phyloP scores from a whole-genome alignment of 345 rosid species.

The Pistacia atlantica region DNA sequence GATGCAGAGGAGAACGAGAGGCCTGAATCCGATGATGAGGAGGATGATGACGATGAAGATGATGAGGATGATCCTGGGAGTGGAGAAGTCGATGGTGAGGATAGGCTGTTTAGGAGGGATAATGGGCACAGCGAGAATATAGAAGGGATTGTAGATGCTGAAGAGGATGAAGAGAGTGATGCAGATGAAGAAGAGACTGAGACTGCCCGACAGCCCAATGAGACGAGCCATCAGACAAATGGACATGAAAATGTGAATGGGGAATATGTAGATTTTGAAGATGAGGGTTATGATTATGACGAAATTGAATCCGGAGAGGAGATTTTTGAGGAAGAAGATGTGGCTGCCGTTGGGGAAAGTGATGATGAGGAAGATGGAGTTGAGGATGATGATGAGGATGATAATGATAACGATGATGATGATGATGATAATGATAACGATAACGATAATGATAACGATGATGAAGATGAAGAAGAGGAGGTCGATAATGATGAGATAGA shows the following conservation, averaged over 20 bases:
- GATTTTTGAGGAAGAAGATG: slow-evolving; percentile 55
- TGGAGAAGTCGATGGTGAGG: slow-evolving; percentile 71
- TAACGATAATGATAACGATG: slow-evolving; percentile 38
- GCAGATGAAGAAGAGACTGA: slow-evolving; percentile 70
- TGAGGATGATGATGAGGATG: slow-evolving; percentile 30
- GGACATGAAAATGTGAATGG: slow-evolving; percentile 41
- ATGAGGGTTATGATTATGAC: slow-evolving; percentile 47
- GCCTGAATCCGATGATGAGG: slow-evolving; percentile 79
- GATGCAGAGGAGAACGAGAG: slow-evolving; percentile 79
- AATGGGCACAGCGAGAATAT: slow-evolving; percentile 58
- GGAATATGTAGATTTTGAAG: slow-evolving; percentile 45
- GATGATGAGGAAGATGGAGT: slow-evolving; percentile 45
- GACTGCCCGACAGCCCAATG: slow-evolving; percentile 34
- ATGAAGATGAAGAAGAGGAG: slow-evolving; percentile 60
- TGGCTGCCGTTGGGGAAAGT: slow-evolving; percentile 49
- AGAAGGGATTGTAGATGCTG: slow-evolving; percentile 58
- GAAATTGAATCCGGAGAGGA: slow-evolving; percentile 52
- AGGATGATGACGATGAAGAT: slow-evolving; percentile 62
- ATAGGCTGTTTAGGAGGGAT: slow-evolving; percentile 36
- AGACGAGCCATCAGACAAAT: slow-evolving; percentile 37
- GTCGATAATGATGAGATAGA: slow-evolving; percentile 57
- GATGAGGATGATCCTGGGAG: slow-evolving; percentile 77
- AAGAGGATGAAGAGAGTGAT: slow-evolving; percentile 75
- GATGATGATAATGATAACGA: slow-evolving; percentile 47
- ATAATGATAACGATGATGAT: slow-evolving; percentile 36